These are phyloP conservation scores for Pseudoperonospora humuli DNA, from an alignment of 352 stramenopile genomes.

Conservation along the genomic window DNA sequence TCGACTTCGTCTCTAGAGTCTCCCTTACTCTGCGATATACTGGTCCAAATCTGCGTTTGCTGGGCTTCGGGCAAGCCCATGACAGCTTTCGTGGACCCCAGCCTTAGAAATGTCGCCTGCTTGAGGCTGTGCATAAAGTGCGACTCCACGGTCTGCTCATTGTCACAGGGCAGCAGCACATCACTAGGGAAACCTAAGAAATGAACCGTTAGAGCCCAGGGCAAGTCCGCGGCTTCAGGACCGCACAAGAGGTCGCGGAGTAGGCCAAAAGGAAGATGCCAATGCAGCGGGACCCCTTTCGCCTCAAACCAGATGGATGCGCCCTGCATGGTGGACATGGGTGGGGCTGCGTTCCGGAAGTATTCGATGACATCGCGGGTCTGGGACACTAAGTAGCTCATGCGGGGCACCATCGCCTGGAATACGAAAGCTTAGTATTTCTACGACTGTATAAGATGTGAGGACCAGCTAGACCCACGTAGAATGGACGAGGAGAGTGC, in stretches of 20 bases:
- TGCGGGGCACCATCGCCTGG: conserved; percentile 73
- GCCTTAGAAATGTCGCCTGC: conserved; percentile 64
- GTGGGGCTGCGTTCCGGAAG: conserved; percentile 64
- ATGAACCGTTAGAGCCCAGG: conserved; percentile 71
- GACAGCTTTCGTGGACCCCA: conserved; percentile 70
- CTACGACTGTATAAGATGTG: no score
- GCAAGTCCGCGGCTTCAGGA: conserved; percentile 21
- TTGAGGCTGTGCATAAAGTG: conserved; percentile 86
- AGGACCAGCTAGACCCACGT: conserved; percentile 32
- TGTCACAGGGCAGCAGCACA: conserved; percentile 58
- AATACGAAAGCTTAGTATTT: conserved; percentile 3
- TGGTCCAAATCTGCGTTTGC: conserved; percentile 77
- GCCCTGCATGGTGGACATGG: conserved; percentile 43
- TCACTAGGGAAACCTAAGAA: conserved; percentile 67
- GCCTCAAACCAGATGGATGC: conserved; percentile 68
- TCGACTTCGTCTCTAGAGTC: neutral
- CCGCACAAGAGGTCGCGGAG: conserved; percentile 50
- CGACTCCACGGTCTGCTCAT: conserved; percentile 63
- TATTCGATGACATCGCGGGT: conserved; percentile 71
- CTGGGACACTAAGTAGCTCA: conserved; percentile 72
- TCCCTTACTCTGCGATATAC: conserved; percentile 53
- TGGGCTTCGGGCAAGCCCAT: conserved; percentile 74
- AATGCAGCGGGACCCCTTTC: conserved; percentile 54
- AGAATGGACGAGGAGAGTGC: conserved; percentile 69
- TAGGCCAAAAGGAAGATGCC: conserved; percentile 70